phyloP scores from a whole-genome alignment of 768 basidiomycete genomes.

The Sarcodon aspratus region DNA sequence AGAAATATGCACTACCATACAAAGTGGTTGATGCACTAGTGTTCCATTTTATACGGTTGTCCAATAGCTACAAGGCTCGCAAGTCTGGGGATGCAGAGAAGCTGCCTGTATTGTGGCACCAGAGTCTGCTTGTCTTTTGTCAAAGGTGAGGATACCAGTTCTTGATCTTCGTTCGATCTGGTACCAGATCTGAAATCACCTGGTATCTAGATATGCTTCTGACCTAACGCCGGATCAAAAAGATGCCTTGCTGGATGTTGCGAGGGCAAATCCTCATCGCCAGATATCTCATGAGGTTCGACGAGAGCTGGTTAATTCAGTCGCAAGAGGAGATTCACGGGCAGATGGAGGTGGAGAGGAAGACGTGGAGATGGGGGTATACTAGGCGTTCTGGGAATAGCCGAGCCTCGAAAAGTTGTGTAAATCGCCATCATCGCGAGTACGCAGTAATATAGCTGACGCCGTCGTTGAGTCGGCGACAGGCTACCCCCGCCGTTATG shows the following conservation, averaged over 20 bases:
- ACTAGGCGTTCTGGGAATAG: not conserved
- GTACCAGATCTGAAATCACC: not conserved
- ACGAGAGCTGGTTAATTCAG: conserved; percentile 80
- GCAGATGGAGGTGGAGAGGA: conserved; percentile 49
- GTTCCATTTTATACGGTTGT: conserved; percentile 95
- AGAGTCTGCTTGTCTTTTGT: conserved; percentile 86
- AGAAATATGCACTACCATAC: conserved; percentile 96
- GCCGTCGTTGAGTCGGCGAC: no score
- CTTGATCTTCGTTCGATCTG: not conserved
- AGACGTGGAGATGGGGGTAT: conserved; percentile 7
- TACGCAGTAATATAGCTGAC: no score
- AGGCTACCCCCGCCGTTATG: no score
- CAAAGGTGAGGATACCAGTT: conserved; percentile 51
- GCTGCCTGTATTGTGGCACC: conserved; percentile 98
- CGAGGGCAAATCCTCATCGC: conserved; percentile 75
- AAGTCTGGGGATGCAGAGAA: conserved; percentile 60
- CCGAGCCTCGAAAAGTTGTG: no score
- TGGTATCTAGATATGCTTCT: conserved; percentile 65
- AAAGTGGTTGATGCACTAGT: conserved; percentile 96
- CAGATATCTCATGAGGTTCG: conserved; percentile 87
- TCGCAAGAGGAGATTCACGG: conserved; percentile 74
- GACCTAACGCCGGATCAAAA: conserved; percentile 97
- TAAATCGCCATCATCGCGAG: no score
- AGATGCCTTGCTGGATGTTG: conserved; percentile 89
- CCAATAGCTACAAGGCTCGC: conserved; percentile 77